phyloP scores from a whole-genome alignment of 1,139 yeast genomes.

The Nadsonia commutata region DNA sequence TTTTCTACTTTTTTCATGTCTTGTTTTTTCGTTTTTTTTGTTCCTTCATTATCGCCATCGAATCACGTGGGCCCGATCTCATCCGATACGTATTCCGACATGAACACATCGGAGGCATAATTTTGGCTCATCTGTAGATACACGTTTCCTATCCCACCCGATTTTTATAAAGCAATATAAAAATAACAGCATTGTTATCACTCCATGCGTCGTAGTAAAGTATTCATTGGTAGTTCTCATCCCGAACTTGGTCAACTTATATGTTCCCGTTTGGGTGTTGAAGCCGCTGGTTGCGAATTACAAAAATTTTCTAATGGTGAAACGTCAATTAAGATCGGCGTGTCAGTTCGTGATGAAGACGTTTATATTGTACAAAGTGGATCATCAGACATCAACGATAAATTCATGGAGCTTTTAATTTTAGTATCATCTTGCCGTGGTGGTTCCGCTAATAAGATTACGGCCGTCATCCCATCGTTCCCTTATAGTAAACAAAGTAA shows the following conservation, averaged over 20 bases:
- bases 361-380: conserved; percentile 94
- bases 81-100: too few relatives aligned
- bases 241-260: conserved; percentile 85
- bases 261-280: conserved; percentile 81
- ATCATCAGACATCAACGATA: conserved; percentile 78
- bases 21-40: too few relatives aligned
- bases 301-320: conserved; percentile 94
- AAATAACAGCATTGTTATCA: too few relatives aligned
- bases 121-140: too few relatives aligned
- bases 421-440: conserved; percentile 92
- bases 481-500: conserved; percentile 96
- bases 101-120: too few relatives aligned
- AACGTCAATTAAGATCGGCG: conserved; percentile 91
- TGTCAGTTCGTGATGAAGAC: conserved; percentile 89
- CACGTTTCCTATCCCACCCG: too few relatives aligned
- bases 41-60: too few relatives aligned
- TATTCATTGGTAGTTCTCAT: conserved; percentile 91
- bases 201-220: conserved; percentile 86
- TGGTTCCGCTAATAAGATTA: conserved; percentile 91
- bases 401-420: conserved; percentile 89
- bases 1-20: too few relatives aligned
- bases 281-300: conserved; percentile 87
- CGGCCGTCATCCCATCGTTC: conserved; percentile 94
- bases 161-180: too few relatives aligned
- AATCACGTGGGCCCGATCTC: too few relatives aligned